Evolutionary conservation across 495 filamentous ascomycete species (phyloP).

Genomic region (Aspergillus heteromorphus): DNA sequence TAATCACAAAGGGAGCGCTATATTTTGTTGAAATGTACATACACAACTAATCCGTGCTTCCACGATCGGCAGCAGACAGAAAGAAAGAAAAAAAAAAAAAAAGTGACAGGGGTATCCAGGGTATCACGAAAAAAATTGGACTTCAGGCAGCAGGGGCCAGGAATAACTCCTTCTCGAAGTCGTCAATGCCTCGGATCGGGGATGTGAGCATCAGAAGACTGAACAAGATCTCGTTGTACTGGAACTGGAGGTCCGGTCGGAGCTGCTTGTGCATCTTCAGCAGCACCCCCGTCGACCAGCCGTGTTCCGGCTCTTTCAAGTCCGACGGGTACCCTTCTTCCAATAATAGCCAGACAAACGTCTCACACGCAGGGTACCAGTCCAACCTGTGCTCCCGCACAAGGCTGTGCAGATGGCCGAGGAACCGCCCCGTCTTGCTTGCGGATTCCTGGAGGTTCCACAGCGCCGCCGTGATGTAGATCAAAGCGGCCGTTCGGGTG

Average conservation of each 20-base stretch:
- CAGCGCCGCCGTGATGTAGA: constrained; percentile 37
- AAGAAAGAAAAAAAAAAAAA: no score
- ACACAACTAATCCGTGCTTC: no score
- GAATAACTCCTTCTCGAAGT: constrained; percentile 29
- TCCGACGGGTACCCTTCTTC: constrained; percentile 35
- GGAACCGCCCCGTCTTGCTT: constrained; percentile 31
- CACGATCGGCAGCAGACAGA: no score
- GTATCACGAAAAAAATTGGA: neutral
- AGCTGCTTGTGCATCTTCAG: constrained; percentile 33
- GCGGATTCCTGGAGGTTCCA: constrained; percentile 34
- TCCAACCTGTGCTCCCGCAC: constrained; percentile 33
- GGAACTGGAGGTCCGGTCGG: constrained; percentile 36
- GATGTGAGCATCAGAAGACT: constrained; percentile 29
- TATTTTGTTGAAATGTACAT: no score
- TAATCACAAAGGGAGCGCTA: no score
- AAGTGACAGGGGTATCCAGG: no score
- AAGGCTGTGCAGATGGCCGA: constrained; percentile 21
- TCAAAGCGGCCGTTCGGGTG: constrained; percentile 35
- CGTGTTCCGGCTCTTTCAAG: constrained; percentile 33
- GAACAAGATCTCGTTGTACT: constrained; percentile 42
- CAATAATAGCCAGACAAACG: constrained; percentile 38
- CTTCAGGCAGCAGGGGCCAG: neutral
- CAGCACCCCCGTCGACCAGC: constrained; percentile 37
- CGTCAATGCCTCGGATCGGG: constrained; percentile 30
- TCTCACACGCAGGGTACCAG: constrained; percentile 37